Percentiles rank a stretch among this genome's conserved stretches.
phyloP scores from a whole-genome alignment of 83 land plant species.

The Picea engelmannii region DNA sequence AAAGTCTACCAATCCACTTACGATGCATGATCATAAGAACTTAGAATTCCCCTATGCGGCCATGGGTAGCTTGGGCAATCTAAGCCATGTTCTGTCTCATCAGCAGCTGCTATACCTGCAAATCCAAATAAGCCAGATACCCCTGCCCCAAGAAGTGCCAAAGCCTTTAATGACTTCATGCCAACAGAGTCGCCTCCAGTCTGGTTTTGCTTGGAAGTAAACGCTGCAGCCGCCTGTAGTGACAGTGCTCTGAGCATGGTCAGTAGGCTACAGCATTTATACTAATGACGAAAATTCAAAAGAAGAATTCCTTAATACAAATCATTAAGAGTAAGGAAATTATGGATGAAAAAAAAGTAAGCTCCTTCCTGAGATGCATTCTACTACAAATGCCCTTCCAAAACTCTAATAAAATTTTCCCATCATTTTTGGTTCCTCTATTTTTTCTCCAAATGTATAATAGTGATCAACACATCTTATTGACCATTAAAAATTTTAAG shows the following conservation, averaged over 20 bases:
- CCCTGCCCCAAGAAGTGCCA: slow-evolving; percentile 80
- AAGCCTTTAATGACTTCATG: slow-evolving; percentile 41
- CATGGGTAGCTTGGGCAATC: slow-evolving; percentile 79
- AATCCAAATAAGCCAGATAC: slow-evolving; percentile 73
- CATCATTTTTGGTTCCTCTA: too few species aligned
- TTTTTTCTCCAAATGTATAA: too few species aligned
- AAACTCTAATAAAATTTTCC: too few species aligned
- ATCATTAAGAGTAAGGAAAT: too few species aligned
- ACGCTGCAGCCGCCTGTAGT: slow-evolving; percentile 45
- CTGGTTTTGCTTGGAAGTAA: slow-evolving; percentile 38
- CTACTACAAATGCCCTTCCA: too few species aligned
- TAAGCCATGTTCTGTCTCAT: slow-evolving; percentile 97
- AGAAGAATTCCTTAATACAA: too few species aligned
- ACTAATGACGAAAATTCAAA: too few species aligned
- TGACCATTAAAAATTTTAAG: too few species aligned
- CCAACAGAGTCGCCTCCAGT: slow-evolving; percentile 35
- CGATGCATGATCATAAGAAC: slow-evolving; percentile 96
- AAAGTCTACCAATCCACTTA: slow-evolving; percentile 28
- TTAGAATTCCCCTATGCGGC: slow-evolving; percentile 89
- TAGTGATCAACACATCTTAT: too few species aligned
- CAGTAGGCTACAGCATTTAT: too few species aligned
- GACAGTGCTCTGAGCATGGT: neutral
- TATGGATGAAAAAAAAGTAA: too few species aligned
- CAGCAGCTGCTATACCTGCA: slow-evolving; percentile 80
- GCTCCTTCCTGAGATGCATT: too few species aligned